Percentiles rank a stretch among this genome's conserved stretches.
These are phyloP conservation scores for Trametes sanguinea DNA, from an alignment of 768 basidiomycete genomes.

Conservation along the genomic window DNA sequence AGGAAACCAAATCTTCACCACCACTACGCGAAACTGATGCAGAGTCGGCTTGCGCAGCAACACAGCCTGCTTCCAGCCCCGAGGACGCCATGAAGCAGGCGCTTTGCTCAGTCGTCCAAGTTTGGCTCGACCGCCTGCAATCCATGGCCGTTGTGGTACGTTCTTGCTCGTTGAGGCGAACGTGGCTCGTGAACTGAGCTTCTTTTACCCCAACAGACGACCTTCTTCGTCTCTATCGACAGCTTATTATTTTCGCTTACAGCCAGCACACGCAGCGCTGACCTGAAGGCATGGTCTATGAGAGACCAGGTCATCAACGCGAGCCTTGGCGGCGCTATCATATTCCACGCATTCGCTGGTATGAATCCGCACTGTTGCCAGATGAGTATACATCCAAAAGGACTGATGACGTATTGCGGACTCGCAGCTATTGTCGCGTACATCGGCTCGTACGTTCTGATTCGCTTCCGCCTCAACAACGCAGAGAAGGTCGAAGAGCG, in stretches of 20 bases:
- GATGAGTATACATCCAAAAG: too few relatives aligned
- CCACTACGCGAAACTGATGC: too few relatives aligned
- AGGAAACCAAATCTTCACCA: neutral
- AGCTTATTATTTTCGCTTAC: too few relatives aligned
- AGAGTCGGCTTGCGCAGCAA: neutral
- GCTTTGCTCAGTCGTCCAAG: constrained; percentile 42
- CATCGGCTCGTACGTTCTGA: constrained; percentile 59
- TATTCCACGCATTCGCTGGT: too few relatives aligned
- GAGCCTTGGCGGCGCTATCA: too few relatives aligned
- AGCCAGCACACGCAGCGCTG: too few relatives aligned
- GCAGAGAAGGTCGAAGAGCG: constrained; percentile 37
- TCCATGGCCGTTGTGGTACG: constrained; percentile 58
- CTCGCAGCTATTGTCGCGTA: too few relatives aligned
- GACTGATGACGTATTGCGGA: too few relatives aligned
- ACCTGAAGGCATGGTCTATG: too few relatives aligned
- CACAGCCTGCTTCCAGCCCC: neutral
- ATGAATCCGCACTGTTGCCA: constrained; percentile 53
- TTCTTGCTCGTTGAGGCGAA: too few relatives aligned
- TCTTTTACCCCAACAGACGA: constrained; percentile 44
- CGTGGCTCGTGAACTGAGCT: neutral
- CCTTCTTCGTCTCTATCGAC: constrained; percentile 65
- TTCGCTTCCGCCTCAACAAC: constrained; percentile 54
- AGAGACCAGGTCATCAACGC: too few relatives aligned
- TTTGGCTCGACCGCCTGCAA: constrained; percentile 64
- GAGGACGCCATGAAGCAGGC: constrained; percentile 23